Evolutionary conservation across 2,329 filamentous ascomycete species (phyloP).

Genomic region (Penicillium sumatraense): DNA sequence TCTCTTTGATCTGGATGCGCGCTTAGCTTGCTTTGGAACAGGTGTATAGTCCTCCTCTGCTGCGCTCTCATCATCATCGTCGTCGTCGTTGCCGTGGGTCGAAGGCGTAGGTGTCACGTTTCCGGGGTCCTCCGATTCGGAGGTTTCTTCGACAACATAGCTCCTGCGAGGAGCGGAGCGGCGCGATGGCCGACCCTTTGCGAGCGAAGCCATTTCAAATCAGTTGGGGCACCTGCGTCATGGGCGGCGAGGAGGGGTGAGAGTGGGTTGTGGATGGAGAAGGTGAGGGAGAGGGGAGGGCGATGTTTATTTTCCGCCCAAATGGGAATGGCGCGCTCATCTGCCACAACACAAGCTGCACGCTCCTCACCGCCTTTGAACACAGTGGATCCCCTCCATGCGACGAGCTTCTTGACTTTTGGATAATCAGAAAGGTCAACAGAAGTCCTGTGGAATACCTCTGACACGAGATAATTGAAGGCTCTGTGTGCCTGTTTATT

Average conservation of each 20-base stretch:
- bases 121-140: slow-evolving; percentile 71
- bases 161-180: slow-evolving; percentile 69
- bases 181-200: slow-evolving; percentile 60
- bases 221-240: slow-evolving; percentile 28
- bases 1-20: slow-evolving; percentile 59
- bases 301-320: slow-evolving; percentile 40
- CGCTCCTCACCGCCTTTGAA: slow-evolving; percentile 33
- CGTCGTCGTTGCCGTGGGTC: slow-evolving; percentile 56
- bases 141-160: slow-evolving; percentile 75
- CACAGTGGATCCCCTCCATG: slow-evolving; percentile 13
- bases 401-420: neutral
- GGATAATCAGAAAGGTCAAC: no score
- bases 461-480: neutral
- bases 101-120: slow-evolving; percentile 50
- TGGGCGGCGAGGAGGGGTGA: slow-evolving; percentile 28
- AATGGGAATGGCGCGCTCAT: slow-evolving; percentile 39
- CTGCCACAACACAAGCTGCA: slow-evolving; percentile 36
- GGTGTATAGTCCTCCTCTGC: slow-evolving; percentile 86
- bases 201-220: slow-evolving; percentile 43
- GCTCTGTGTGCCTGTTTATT: neutral
- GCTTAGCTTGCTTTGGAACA: slow-evolving; percentile 64
- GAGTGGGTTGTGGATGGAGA: neutral
- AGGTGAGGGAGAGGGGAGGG: slow-evolving; percentile 15
- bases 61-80: slow-evolving; percentile 67
- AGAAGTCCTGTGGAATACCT: neutral